Percentiles rank a stretch among this genome's conserved stretches.
phyloP scores from a whole-genome alignment of 2,329 filamentous ascomycete species.

The Chrysoporthe deuterocubensis region DNA sequence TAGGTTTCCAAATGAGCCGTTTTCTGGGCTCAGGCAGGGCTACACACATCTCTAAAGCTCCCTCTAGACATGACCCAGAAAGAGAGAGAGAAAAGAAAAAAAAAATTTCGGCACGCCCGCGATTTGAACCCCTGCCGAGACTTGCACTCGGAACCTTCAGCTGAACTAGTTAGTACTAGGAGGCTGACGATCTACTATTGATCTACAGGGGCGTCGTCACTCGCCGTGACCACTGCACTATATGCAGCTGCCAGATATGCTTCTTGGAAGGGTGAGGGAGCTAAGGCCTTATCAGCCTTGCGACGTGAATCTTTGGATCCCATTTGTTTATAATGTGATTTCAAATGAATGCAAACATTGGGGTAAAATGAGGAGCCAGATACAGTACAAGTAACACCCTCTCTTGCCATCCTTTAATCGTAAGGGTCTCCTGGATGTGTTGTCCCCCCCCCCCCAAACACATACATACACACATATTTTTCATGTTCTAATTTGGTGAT shows the following conservation, averaged over 20 bases:
- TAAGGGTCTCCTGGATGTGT: neutral
- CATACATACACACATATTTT: neutral
- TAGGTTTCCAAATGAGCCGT: no score
- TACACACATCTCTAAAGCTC: no score
- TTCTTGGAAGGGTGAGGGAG: neutral
- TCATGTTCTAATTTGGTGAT: neutral
- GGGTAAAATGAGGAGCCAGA: neutral
- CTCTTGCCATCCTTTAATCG: no score
- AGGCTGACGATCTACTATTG: constrained; percentile 30
- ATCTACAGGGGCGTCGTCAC: constrained; percentile 23
- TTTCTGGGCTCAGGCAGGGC: no score
- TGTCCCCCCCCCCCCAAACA: neutral
- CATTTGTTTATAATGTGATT: neutral
- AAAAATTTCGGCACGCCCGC: neutral
- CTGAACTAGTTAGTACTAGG: constrained; percentile 20
- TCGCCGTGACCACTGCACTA: constrained; percentile 4
- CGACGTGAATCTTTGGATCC: neutral
- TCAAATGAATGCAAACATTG: neutral
- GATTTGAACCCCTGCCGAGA: constrained; percentile 23
- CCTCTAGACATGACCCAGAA: neutral
- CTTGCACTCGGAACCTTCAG: constrained; percentile 31
- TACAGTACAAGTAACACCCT: no score
- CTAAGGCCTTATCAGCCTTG: neutral
- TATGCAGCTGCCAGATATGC: neutral
- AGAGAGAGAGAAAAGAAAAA: constrained; percentile 10